These are phyloP conservation scores for Butyriboletus loyo DNA, from an alignment of 768 basidiomycete genomes.

Conservation along the genomic window DNA sequence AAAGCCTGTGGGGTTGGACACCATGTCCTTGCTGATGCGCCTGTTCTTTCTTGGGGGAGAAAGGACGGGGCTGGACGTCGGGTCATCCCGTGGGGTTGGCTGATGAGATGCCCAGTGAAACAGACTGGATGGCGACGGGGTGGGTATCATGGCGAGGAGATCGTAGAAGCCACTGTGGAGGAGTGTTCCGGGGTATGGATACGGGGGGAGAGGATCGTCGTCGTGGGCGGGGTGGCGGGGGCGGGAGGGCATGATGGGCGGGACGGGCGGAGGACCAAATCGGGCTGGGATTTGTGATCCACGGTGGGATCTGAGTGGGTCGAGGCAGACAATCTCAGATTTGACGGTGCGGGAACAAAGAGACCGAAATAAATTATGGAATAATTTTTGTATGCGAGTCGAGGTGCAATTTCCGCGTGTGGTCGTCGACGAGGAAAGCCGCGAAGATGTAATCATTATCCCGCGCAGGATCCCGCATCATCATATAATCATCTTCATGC, in stretches of 20 bases:
- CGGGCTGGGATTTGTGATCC: too few species aligned
- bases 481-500: slow-evolving; percentile 18
- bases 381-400: background rate
- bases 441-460: slow-evolving; percentile 26
- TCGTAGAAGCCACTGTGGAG: slow-evolving; percentile 92
- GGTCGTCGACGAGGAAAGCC: slow-evolving; percentile 4
- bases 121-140: slow-evolving; percentile 57
- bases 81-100: background rate
- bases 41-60: slow-evolving; percentile 50
- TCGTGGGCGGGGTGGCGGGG: background rate
- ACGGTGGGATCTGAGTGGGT: background rate
- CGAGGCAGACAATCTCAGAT: background rate
- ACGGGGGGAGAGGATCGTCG: slow-evolving; percentile 39
- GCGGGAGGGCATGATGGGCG: background rate
- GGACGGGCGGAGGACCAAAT: too few species aligned
- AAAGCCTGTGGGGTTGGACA: slow-evolving; percentile 78
- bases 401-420: slow-evolving; percentile 26
- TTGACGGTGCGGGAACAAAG: background rate
- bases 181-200: slow-evolving; percentile 69
- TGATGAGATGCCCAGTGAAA: slow-evolving; percentile 53
- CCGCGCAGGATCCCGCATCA: slow-evolving; percentile 14
- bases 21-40: slow-evolving; percentile 85
- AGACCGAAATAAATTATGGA: background rate
- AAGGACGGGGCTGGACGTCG: slow-evolving; percentile 13
- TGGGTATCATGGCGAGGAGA: slow-evolving; percentile 74